Conservation (phyloP, 2,329 filamentous ascomycete genomes). For the Nannizziopsis barbatae region DNA sequence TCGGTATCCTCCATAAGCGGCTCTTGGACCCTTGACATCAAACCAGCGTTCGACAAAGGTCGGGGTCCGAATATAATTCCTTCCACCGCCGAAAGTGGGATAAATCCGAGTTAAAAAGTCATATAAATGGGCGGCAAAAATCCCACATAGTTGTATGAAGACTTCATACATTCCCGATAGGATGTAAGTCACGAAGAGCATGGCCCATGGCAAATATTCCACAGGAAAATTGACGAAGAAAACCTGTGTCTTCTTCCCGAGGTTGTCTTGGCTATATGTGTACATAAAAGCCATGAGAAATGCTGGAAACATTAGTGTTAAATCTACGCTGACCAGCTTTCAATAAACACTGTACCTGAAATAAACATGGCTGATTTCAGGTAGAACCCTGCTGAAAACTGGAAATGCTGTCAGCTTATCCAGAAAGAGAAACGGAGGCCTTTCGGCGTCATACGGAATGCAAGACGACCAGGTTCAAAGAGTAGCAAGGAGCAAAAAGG, state of each 20-base stretch:
- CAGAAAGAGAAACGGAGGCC: not conserved
- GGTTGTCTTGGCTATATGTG: slow-evolving; percentile 75
- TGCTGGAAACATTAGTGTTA: slow-evolving; percentile 44
- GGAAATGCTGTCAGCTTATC: slow-evolving; percentile 23
- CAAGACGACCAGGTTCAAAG: slow-evolving; percentile 15
- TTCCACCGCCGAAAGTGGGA: slow-evolving; percentile 76
- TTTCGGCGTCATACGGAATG: slow-evolving; percentile 7
- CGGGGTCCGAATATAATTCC: slow-evolving; percentile 65
- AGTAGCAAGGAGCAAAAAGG: slow-evolving; percentile 12
- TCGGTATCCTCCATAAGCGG: slow-evolving; percentile 39
- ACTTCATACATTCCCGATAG: slow-evolving; percentile 49
- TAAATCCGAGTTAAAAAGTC: slow-evolving; percentile 83
- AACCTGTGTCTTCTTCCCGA: slow-evolving; percentile 62
- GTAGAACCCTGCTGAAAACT: slow-evolving; percentile 34
- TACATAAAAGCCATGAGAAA: slow-evolving; percentile 73
- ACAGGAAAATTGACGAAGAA: slow-evolving; percentile 75
- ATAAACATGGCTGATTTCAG: slow-evolving; percentile 29
- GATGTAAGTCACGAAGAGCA: slow-evolving; percentile 64
- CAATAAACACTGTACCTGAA: slow-evolving; percentile 23
- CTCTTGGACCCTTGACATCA: slow-evolving; percentile 13
- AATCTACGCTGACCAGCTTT: not conserved
- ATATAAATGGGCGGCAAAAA: slow-evolving; percentile 77
- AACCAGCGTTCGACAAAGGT: slow-evolving; percentile 58
- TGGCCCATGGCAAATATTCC: slow-evolving; percentile 67
- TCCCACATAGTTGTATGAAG: slow-evolving; percentile 59